phyloP scores from a whole-genome alignment of 352 stramenopile genomes.

The Blastocystis sp. region DNA sequence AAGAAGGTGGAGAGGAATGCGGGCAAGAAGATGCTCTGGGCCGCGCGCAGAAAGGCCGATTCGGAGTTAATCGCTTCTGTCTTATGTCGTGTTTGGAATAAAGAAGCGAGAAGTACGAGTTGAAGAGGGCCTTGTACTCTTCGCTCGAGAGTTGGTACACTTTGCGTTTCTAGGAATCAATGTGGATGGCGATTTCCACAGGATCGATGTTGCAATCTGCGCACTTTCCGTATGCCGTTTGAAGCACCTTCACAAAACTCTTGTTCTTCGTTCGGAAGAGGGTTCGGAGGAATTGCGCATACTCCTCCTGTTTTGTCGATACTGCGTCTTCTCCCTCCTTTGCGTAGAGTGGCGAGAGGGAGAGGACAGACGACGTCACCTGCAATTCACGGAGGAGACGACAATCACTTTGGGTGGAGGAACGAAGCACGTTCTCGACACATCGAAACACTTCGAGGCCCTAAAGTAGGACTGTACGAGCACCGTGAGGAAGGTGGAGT shows the following conservation, averaged over 20 bases:
- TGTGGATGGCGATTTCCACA: background rate
- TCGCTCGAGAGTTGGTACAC: background rate
- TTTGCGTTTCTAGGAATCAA: background rate
- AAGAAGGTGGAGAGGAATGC: conserved; percentile 90
- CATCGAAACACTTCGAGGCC: background rate
- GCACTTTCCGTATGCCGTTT: background rate
- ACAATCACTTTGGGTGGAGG: conserved; percentile 31
- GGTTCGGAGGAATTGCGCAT: background rate
- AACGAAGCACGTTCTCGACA: conserved; percentile 11
- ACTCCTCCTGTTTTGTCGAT: background rate
- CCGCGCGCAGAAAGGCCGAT: conserved; percentile 33
- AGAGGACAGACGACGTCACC: conserved; percentile 6
- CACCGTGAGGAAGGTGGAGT: conserved; percentile 30
- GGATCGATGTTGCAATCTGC: background rate
- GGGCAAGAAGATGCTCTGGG: conserved; percentile 79
- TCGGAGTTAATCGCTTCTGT: conserved; percentile 43
- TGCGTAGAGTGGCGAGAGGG: background rate
- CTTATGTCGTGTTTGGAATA: conserved; percentile 11
- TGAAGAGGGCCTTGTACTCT: background rate
- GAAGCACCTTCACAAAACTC: background rate
- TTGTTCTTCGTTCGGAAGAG: conserved; percentile 38
- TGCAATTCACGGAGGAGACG: background rate
- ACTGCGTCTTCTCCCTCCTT: background rate
- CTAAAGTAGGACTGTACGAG: conserved; percentile 50
- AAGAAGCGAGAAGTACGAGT: background rate